Conservation (phyloP, 2,329 filamentous ascomycete genomes). For the Rhynchosporium agropyri region DNA sequence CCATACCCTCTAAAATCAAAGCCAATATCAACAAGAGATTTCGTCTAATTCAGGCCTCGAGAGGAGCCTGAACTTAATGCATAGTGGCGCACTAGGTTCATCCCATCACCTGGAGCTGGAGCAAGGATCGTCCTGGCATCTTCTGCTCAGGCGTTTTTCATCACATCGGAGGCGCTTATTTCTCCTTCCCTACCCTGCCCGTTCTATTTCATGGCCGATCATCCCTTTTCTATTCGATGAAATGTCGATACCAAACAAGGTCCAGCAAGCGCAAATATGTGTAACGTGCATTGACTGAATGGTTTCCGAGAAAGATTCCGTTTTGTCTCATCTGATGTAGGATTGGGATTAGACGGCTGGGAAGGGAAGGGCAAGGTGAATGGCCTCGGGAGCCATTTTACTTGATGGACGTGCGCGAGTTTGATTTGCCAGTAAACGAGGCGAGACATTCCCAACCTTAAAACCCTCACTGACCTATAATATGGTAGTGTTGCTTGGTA, state of each 20-base stretch:
- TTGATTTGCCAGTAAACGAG: slow-evolving; percentile 10
- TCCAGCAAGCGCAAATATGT: neutral
- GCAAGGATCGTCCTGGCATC: neutral
- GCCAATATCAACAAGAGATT: neutral
- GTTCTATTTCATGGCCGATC: neutral
- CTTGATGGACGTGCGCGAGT: neutral
- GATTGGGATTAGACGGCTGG: neutral
- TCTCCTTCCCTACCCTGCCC: neutral
- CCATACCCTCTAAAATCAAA: neutral
- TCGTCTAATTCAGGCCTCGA: neutral
- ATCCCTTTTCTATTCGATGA: neutral
- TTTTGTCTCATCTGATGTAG: neutral
- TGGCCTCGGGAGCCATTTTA: neutral
- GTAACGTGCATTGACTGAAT: neutral
- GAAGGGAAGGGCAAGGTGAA: neutral
- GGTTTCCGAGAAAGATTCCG: no score
- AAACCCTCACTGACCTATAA: neutral
- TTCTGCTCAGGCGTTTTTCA: slow-evolving; percentile 1
- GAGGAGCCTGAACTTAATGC: neutral
- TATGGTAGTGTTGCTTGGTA: neutral
- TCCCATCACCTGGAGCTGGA: neutral
- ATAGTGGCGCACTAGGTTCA: neutral
- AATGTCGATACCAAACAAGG: neutral
- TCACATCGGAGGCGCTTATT: slow-evolving; percentile 16
- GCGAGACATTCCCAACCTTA: slow-evolving; percentile 3